Base-by-base conservation (phyloP, 1,284 basidiomycete genomes). In the Cryptococcus jaspeensis region DNA sequence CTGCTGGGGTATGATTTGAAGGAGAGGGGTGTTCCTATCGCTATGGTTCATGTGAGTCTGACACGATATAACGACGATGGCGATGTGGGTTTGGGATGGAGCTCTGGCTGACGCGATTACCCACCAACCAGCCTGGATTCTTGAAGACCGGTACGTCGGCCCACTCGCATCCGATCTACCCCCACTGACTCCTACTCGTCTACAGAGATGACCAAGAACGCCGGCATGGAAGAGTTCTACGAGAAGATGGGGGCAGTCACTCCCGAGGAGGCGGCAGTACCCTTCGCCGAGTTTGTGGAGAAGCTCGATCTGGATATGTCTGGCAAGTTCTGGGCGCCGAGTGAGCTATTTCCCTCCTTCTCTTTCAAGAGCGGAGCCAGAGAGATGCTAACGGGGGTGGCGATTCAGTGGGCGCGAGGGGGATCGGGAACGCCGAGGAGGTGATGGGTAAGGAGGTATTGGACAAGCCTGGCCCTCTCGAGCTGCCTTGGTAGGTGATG, bases 251-350 rank as follows among this genome's bases (percentile, higher is more conserved):
- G 71, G 70, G 81, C 81, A 36, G 77, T 82, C 37, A 72, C 74
- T 20, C 79, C 81, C 11, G 70, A 73, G 2, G 78, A 78, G 59
- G 80, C 81, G 3, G 80, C 80, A 1, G 57, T 61, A 15, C 77
- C 78, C 3, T 71, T 79, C 12, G 56, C 78, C 22, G 73, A 79
- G 7, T 82, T 82, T 52, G 71, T 79, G 8, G 67, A 74, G 5
- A 66, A 64, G 9, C 62, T 80, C 23, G 70, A 71, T 4, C 62
- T 77, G 44, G 70, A 70, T 8, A 67, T 77, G 56, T 75, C 74
- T 1, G 81, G 81, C n/a, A 74, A 79, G 45, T 78, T 80, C 54
- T 82, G 80, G 80, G 81, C 81, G 11, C 80, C 81, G 11, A 77
- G 80, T 81, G 50, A 58, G 74, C 72, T 12, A 28, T 37, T 51